Evolutionary conservation across 306 rosid genomes (phyloP).

Genomic region (Cajanus cajan): DNA sequence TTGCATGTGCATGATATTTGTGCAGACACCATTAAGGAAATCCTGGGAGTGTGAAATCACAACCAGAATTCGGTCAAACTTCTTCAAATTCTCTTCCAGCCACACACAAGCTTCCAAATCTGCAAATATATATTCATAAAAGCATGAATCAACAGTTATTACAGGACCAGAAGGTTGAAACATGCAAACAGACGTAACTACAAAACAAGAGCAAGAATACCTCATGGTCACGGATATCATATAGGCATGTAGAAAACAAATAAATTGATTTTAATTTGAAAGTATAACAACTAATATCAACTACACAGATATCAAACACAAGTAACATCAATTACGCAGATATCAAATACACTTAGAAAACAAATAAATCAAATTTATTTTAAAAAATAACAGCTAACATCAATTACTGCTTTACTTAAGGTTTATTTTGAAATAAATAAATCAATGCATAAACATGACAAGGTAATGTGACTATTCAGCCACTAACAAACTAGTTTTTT

Average conservation of each 20-base stretch:
- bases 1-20: conserved; percentile 98
- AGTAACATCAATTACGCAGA: no score
- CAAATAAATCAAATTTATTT: no score
- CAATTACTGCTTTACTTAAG: no score
- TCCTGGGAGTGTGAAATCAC: conserved; percentile 98
- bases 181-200: background rate
- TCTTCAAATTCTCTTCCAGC: conserved; percentile 93
- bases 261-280: background rate
- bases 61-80: conserved; percentile 89
- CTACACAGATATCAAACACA: no score
- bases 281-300: background rate
- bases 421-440: no score
- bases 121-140: conserved; percentile 32
- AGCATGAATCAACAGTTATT: background rate
- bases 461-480: background rate
- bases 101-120: conserved; percentile 99
- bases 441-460: conserved; percentile 15
- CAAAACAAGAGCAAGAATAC: background rate
- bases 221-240: background rate
- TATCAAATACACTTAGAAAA: no score
- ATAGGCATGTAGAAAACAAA: background rate
- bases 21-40: conserved; percentile 98
- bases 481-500: conserved; percentile 3
- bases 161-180: background rate
- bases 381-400: no score